These are phyloP conservation scores for Apiotrichum domesticum DNA, from an alignment of 1,284 basidiomycete genomes.

Conservation along the genomic window DNA sequence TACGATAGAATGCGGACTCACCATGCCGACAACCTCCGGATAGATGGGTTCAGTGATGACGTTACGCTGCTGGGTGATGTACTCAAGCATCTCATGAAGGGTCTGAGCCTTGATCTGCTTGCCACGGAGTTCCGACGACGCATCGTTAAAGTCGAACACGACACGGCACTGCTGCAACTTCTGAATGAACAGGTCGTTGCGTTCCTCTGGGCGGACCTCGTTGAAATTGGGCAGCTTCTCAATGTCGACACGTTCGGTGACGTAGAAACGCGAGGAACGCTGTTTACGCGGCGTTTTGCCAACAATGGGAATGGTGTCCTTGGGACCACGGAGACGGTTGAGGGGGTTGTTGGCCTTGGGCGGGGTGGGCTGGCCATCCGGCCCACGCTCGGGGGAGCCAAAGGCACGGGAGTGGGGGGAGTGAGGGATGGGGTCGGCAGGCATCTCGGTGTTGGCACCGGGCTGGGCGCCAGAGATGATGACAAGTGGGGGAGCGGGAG, in stretches of 20 bases:
- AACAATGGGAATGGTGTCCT: constrained; percentile 90
- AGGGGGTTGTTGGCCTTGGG: constrained; percentile 50
- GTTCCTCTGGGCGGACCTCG: constrained; percentile 83
- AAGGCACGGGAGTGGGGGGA: constrained; percentile 50
- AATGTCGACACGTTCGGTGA: constrained; percentile 93
- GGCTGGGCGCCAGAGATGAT: constrained; percentile 63
- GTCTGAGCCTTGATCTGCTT: constrained; percentile 99
- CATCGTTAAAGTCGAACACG: constrained; percentile 98
- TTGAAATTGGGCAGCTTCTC: constrained; percentile 90
- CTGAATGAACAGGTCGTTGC: constrained; percentile 84
- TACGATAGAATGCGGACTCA: constrained; percentile 45
- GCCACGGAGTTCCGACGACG: constrained; percentile 87
- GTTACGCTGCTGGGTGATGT: constrained; percentile 92
- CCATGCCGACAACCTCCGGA: constrained; percentile 98
- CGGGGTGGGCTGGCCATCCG: constrained; percentile 45
- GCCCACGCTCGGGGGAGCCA: constrained; percentile 38
- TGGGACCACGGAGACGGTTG: constrained; percentile 52
- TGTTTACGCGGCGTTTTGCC: constrained; percentile 94
- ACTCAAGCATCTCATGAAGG: constrained; percentile 97
- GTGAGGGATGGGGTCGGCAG: constrained; percentile 55
- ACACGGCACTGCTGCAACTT: constrained; percentile 96
- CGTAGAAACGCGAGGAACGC: constrained; percentile 89
- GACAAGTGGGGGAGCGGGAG: constrained; percentile 71
- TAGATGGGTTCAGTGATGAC: constrained; percentile 98
- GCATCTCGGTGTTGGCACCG: constrained; percentile 53